Evolutionary conservation across 2,329 filamentous ascomycete species (phyloP).

Genomic region (Xylariaceae sp.): DNA sequence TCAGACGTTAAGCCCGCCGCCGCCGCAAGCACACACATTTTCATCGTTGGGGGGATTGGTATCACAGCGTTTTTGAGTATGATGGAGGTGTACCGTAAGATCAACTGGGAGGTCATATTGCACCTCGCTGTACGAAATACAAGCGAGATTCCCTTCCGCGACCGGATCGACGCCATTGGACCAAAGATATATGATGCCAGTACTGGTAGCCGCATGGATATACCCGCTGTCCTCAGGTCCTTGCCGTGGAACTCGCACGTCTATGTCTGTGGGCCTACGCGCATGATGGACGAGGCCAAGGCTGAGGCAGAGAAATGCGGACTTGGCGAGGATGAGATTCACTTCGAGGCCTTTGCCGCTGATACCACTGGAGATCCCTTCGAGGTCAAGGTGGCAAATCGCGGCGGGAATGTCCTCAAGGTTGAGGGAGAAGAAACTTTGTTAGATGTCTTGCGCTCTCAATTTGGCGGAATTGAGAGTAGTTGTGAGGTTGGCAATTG

Average conservation of each 20-base stretch:
- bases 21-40: slow-evolving; percentile 54
- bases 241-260: slow-evolving; percentile 53
- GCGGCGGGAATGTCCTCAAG: slow-evolving; percentile 36
- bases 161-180: slow-evolving; percentile 40
- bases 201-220: slow-evolving; percentile 49
- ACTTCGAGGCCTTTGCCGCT: slow-evolving; percentile 57
- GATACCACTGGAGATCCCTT: slow-evolving; percentile 56
- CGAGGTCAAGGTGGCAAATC: slow-evolving; percentile 48
- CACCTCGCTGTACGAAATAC: slow-evolving; percentile 56
- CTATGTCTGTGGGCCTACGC: slow-evolving; percentile 57
- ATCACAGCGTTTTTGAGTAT: slow-evolving; percentile 61
- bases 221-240: slow-evolving; percentile 41
- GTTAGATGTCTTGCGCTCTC: slow-evolving; percentile 43
- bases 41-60: slow-evolving; percentile 62
- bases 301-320: slow-evolving; percentile 38
- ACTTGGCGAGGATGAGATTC: slow-evolving; percentile 48
- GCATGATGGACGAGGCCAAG: slow-evolving; percentile 52
- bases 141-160: slow-evolving; percentile 52
- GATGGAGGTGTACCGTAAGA: slow-evolving; percentile 37
- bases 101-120: slow-evolving; percentile 48
- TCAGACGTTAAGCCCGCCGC: slow-evolving; percentile 42
- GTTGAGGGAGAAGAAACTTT: slow-evolving; percentile 48
- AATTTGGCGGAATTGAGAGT: slow-evolving; percentile 40
- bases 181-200: slow-evolving; percentile 52
- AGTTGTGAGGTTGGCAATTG: slow-evolving; percentile 54